Base-by-base conservation (phyloP, 768 basidiomycete species). In the Serendipita sp. region DNA sequence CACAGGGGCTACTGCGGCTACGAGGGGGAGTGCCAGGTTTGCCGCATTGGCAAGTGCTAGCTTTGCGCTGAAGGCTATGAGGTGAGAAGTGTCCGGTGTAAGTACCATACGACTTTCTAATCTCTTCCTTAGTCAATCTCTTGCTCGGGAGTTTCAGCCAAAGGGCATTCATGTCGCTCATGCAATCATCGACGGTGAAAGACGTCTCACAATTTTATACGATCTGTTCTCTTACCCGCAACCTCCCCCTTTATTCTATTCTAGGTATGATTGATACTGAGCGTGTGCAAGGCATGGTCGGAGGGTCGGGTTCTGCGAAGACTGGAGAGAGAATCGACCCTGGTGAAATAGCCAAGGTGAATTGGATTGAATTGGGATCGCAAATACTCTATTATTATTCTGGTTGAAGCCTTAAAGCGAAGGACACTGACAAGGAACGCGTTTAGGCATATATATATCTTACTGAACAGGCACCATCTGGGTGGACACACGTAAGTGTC, bases 81-180 rank as follows among this genome's bases (percentile, higher is more conserved):
- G 58, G 45, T 18, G 3, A 28, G 64, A 23, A 23, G 23, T 23
- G 23, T 23, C 47, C 41, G 7, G 13, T 35, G 0, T 28, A 35
- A 11, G 3, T 16, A 0, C 3, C 11, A 23, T n/a, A 3, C n/a
- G 28, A 36, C 1, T 13, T 60, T 11, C 65, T 66, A 11, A 41
- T 67, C 15, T 45, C 66, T 30, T 23, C 60, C 34, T 44, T 63
- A 34, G 30, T 7, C 72, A 72, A 44, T 67, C 65, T 1, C 58
- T 70, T 35, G 71, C 72, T 1, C 52, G 69, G 4, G 71, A 71
- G 64, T 71, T 70, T 34, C 70, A 70, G 1, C 67, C 68, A 11
- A 36, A 69, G 36, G 69, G 68, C 0, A 63, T 72, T 2, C 71
- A 72, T 41, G 71, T 71, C 0, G 60, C 67, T 8, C 72, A 72